Evolutionary conservation across 495 filamentous ascomycete species (phyloP).

Genomic region (Mytilinidion resinicola): DNA sequence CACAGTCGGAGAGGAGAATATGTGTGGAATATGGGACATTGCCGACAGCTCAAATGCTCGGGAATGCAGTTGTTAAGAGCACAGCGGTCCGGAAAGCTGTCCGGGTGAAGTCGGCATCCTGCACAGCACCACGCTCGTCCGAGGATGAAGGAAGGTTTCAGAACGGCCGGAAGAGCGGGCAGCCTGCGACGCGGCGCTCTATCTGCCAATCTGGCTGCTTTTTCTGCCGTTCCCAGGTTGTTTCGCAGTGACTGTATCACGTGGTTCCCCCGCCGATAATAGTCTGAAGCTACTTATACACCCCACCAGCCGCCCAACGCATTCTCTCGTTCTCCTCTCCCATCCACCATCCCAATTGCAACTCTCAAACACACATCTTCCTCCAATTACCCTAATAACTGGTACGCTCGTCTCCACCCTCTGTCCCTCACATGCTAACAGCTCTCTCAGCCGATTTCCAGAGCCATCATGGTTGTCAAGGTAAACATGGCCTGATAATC

Average conservation of each 20-base stretch:
- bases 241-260: too few species aligned
- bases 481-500: slow-evolving; percentile 18
- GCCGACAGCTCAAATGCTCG: too few species aligned
- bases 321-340: background rate
- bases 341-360: background rate
- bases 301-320: background rate
- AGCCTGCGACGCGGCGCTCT: background rate
- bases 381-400: background rate
- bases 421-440: background rate
- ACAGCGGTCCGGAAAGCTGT: background rate
- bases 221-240: too few species aligned
- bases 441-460: slow-evolving; percentile 1
- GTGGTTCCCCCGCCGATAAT: too few species aligned
- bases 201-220: too few species aligned
- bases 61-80: too few species aligned
- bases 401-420: background rate
- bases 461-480: slow-evolving; percentile 37
- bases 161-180: background rate
- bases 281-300: too few species aligned
- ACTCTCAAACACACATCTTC: background rate
- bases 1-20: too few species aligned
- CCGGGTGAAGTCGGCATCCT: background rate
- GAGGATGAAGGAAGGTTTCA: background rate
- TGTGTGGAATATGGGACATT: too few species aligned
- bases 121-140: background rate